Evolutionary conservation across 148 eudicot genomes (phyloP), one percentile per base, ranked within the genome.

Genomic region (Heliamphora exappendiculata): DNA sequence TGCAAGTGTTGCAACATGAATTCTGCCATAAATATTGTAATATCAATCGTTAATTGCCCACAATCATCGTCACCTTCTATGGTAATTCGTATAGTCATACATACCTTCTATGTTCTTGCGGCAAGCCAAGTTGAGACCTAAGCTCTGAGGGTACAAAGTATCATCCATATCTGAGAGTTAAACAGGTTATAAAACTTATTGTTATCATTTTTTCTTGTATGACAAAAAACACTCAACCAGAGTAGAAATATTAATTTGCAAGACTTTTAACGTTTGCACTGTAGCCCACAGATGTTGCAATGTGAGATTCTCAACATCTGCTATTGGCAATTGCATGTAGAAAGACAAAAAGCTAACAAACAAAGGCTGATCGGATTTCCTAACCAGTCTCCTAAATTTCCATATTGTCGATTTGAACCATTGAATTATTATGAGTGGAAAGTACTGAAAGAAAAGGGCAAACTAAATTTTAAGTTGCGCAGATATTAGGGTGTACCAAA

Each of bases 41-140:
- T 26, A 28, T 44, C 22, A 17, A 6, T 1, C 5, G 4, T 10
- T 45, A 39, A 42, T 19, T 68, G n/a, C 50, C 49, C 1, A 16
- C 36, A 68, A 26, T 24, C 49, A 20, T 29, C 63, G 10, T 31
- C 24, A 26, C 19, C 53, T 0, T 34, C 13, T 22, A 39, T 53
- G n/a, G 41, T 14, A 7, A 51, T 6, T 51, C 7, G 16, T 16
- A 26, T 26, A 20, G 10, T 31, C 28, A 60, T 26, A 13, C 42
- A 9, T 82, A 91, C 98, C 98, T 92, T 90, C 90, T 49, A 94
- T 94, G 66, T 92, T 94, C 80, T 81, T 89, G 72, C 98, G 90
- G 74, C 98, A 94, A 67, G 97, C 97, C 58, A 89, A 69, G 88
- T 94, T 94, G 82, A 94, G 76, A 62, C 98, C 98, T 24, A 89